Evolutionary conservation across 2,329 filamentous ascomycete genomes (phyloP).

Genomic region (Cladosporium sp.): DNA sequence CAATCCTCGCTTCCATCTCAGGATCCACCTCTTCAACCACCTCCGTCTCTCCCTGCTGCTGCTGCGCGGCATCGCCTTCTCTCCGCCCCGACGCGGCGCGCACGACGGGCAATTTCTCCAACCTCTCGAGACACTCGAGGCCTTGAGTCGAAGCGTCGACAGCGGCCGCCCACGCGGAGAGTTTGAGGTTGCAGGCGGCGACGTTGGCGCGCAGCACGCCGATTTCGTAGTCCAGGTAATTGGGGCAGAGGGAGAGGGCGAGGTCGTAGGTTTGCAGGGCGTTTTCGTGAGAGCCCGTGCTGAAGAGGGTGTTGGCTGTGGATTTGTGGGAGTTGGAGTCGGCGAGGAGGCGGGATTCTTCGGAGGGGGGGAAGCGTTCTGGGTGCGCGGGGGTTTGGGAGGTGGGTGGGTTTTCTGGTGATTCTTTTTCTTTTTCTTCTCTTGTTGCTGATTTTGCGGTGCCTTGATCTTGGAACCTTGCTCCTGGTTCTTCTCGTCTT

Average conservation of each 20-base stretch:
- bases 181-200: constrained; percentile 80
- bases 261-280: constrained; percentile 81
- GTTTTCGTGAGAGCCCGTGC: constrained; percentile 64
- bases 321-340: constrained; percentile 71
- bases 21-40: constrained; percentile 49
- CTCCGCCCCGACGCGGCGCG: constrained; percentile 17
- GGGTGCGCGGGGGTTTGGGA: neutral
- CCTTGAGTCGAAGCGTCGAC: constrained; percentile 69
- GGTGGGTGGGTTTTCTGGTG: neutral
- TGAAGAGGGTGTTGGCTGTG: constrained; percentile 77
- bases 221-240: constrained; percentile 81
- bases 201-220: constrained; percentile 87
- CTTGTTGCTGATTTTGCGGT: neutral
- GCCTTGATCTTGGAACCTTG: too few species aligned
- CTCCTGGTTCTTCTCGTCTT: constrained; percentile 9
- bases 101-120: constrained; percentile 44
- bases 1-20: constrained; percentile 39
- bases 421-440: neutral
- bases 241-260: constrained; percentile 73
- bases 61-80: constrained; percentile 10
- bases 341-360: constrained; percentile 56
- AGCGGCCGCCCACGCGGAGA: constrained; percentile 80
- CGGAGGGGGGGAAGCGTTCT: constrained; percentile 37
- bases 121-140: constrained; percentile 65
- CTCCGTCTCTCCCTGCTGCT: constrained; percentile 23